Evolutionary conservation across 2,329 filamentous ascomycete species (phyloP).

Genomic region (Verticillium isaacii): DNA sequence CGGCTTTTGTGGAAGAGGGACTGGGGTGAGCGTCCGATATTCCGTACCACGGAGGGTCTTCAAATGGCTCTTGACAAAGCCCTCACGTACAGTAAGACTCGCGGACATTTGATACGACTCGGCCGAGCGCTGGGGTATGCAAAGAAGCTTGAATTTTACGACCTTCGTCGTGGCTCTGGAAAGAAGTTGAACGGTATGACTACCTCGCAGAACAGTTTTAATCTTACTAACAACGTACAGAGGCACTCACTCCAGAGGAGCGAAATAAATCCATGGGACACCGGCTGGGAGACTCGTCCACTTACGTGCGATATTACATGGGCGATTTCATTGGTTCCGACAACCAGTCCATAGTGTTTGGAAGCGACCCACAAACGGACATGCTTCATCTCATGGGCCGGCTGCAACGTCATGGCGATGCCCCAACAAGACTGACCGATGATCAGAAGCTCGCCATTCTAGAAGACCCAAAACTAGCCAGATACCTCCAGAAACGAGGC

Average conservation of each 20-base stretch:
- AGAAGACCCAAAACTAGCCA: slow-evolving; percentile 8
- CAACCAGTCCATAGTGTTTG: slow-evolving; percentile 8
- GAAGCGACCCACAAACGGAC: slow-evolving; percentile 5
- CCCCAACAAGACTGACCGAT: slow-evolving; percentile 9
- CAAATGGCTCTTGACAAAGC: slow-evolving; percentile 14
- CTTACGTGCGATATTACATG: slow-evolving; percentile 9
- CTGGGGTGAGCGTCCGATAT: slow-evolving; percentile 15
- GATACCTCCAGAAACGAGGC: slow-evolving; percentile 6
- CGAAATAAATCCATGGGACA: slow-evolving; percentile 10
- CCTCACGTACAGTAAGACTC: slow-evolving; percentile 33
- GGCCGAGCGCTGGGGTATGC: slow-evolving; percentile 17
- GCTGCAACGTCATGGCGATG: slow-evolving; percentile 4
- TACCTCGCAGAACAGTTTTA: background rate
- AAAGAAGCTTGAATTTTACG: slow-evolving; percentile 19
- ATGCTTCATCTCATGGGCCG: slow-evolving; percentile 6
- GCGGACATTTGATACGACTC: slow-evolving; percentile 27
- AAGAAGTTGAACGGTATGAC: slow-evolving; percentile 19
- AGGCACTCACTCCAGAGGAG: slow-evolving; percentile 12
- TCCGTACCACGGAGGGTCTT: slow-evolving; percentile 15
- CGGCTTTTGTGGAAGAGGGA: slow-evolving; percentile 15
- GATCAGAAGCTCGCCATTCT: slow-evolving; percentile 11
- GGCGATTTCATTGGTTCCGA: slow-evolving; percentile 7
- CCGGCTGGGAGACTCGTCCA: slow-evolving; percentile 7
- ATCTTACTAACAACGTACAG: slow-evolving; percentile 5
- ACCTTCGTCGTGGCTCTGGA: slow-evolving; percentile 15